These are phyloP conservation scores for Fraxinus greggii DNA, from an alignment of 305 asterid species.

Conservation along the genomic window DNA sequence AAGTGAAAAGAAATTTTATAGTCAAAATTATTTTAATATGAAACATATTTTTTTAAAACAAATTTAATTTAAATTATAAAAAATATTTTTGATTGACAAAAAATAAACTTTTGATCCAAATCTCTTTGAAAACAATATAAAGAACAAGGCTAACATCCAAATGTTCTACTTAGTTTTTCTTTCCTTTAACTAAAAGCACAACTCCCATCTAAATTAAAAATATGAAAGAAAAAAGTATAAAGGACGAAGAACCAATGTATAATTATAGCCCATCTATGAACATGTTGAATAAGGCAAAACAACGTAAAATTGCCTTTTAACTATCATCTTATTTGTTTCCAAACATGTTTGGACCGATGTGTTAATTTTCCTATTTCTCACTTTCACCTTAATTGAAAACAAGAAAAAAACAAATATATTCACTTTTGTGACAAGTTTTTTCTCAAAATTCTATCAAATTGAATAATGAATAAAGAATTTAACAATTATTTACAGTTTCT, in stretches of 20 bases:
- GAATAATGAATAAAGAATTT: too few relatives aligned
- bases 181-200: not conserved
- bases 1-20: not conserved
- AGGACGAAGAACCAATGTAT: too few relatives aligned
- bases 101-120: not conserved
- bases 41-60: not conserved
- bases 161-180: not conserved
- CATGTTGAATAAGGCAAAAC: not conserved
- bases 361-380: not conserved
- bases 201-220: not conserved
- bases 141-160: not conserved
- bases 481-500: not conserved
- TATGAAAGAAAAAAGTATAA: too few relatives aligned
- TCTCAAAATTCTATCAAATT: not conserved
- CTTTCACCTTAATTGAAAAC: not conserved
- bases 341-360: not conserved
- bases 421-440: not conserved
- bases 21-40: not conserved
- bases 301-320: not conserved
- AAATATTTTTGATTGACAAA: not conserved
- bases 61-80: too few relatives aligned
- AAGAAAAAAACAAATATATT: too few relatives aligned
- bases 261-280: not conserved
- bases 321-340: not conserved
- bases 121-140: not conserved